Evolutionary conservation across 345 rosid genomes (phyloP), one percentile per base, ranked within the genome.

Genomic region (Lepidium aucheri): DNA sequence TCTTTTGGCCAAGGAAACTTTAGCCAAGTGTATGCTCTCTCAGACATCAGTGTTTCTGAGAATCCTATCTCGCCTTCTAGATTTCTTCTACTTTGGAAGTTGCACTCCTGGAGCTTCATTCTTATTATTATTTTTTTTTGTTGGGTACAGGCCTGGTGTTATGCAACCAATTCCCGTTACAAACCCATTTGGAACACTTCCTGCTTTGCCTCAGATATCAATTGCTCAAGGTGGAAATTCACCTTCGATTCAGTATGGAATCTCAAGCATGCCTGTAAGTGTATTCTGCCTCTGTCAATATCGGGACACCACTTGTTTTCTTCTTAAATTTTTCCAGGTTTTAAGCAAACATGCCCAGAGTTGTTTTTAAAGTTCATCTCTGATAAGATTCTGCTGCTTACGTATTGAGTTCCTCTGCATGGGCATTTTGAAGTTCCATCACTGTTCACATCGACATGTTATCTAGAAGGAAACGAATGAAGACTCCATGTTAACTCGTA

Each of bases 101-200:
- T 53, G 35, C 26, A 32, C 12, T 46, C 24, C 20, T 45, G 11
- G 49, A 36, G 61, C 26, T 8, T 65, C 22, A 24, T 65, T 66
- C 10, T 41, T 57, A 20, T 53, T 2, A 28, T 5, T 28, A 28
- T 46, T 39, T 39, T 3, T 38, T 7, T 69, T 62, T n/a, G n/a
- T n/a, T n/a, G n/a, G 53, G 41, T 35, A 67, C 84, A 93, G 97
- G 83, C 75, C 86, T 68, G 44, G 74, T 38, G 74, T 63, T 42
- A 61, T 84, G 58, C 98, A 86, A 63, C 83, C 84, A 13, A 71
- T 69, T 50, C 70, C 83, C 58, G 75, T 79, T 30, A 70, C 86
- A 60, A 91, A 85, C 78, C 97, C 99, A 14, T 95, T 83, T 67
- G 99, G 99, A 42, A 84, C 86, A 1, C 94, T 95, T 41, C 99